phyloP scores from a whole-genome alignment of 1,139 yeast genomes.

The Zhuliangozyma parablackwelliae region DNA sequence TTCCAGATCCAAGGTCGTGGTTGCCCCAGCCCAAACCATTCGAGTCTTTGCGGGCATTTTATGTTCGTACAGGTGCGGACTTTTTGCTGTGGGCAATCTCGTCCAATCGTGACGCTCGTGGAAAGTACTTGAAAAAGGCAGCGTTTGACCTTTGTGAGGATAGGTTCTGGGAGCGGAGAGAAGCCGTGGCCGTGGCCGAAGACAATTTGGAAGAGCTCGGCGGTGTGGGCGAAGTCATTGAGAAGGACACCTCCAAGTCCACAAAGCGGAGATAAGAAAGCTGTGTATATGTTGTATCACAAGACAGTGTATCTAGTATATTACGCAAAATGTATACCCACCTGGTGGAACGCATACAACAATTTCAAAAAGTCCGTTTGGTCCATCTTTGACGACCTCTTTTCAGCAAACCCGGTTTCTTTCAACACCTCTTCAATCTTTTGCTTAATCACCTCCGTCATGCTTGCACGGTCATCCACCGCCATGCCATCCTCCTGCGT shows the following conservation, averaged over 20 bases:
- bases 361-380: slow-evolving; percentile 89
- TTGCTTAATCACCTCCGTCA: slow-evolving; percentile 47
- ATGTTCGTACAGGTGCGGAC: slow-evolving; percentile 78
- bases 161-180: slow-evolving; percentile 99
- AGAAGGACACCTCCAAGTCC: slow-evolving; percentile 55
- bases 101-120: slow-evolving; percentile 80
- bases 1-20: slow-evolving; percentile 94
- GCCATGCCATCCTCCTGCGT: slow-evolving; percentile 53
- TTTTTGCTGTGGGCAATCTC: slow-evolving; percentile 93
- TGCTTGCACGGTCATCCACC: slow-evolving; percentile 44
- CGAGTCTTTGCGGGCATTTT: slow-evolving; percentile 77
- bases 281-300: not conserved
- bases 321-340: slow-evolving; percentile 92
- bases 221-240: slow-evolving; percentile 88
- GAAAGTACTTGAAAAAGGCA: slow-evolving; percentile 82
- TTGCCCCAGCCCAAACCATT: slow-evolving; percentile 97
- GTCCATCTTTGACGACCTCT: slow-evolving; percentile 91
- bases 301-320: not conserved
- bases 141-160: slow-evolving; percentile 90
- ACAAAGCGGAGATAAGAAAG: slow-evolving; percentile 37
- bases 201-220: slow-evolving; percentile 86
- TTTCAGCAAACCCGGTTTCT: slow-evolving; percentile 76
- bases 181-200: slow-evolving; percentile 82
- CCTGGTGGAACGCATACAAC: slow-evolving; percentile 92
- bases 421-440: slow-evolving; percentile 63